Evolutionary conservation across 2,329 filamentous ascomycete species (phyloP), one percentile per base, ranked within the genome.

Genomic region (Lasiodiplodia citricola): DNA sequence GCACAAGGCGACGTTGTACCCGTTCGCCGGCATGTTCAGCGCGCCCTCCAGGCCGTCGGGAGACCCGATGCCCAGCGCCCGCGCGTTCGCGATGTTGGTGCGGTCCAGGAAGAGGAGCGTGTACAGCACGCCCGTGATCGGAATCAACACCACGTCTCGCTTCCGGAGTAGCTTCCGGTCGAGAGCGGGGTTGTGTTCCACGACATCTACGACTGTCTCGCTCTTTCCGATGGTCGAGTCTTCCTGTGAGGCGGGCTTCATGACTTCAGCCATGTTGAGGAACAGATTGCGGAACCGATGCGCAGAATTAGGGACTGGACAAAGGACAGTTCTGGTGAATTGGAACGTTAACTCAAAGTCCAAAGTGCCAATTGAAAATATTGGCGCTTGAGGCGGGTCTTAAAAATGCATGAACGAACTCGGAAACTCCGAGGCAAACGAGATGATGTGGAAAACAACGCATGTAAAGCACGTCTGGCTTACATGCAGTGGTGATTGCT

Each of bases 1-100:
- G 69, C 91, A 92, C 21, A 97, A 83, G 0, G 90, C 87, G 25
- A 87, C 85, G 77, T 94, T 94, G 81, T 93, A 96, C 74, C 91
- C 83, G 18, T 84, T 80, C 1, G 85, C 83, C 1, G 84, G 84
- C 83, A 95, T 87, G 35, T 86, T 75, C 16, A 95, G 81, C 68
- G 90, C 88, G 14, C 83, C 77, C 67, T 84, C 78, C 16, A 88
- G 77, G 1, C 57, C 57, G 4, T 25, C 28, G 21, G 38, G 57
- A 50, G 57, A 23, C 18, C 57, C 57, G 1, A 62, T 47, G 8
- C 86, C 85, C 35, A 83, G 85, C 18, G 88, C 82, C 71, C 86
- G 85, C 3, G 74, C 81, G 83, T 87, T 89, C 38, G 71, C 74
- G 66, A 76, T 75, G 54, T 74, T 74, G 16, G 72, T 74, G 35